Conservation (phyloP, 257 asterid genomes). For the Lavandula angustifolia region DNA sequence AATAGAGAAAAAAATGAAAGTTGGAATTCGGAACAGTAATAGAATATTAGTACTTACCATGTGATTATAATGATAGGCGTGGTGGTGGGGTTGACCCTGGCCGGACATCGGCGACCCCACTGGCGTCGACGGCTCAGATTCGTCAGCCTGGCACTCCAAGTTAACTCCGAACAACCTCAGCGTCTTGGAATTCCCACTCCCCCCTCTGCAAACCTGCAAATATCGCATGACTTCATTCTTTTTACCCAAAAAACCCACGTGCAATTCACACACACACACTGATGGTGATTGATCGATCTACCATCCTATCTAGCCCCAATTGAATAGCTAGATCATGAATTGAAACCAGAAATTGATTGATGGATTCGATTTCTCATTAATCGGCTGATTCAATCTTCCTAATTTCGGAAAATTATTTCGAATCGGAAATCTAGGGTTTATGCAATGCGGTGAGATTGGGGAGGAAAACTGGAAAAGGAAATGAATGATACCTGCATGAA, state of each 20-base stretch:
- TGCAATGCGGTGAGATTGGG: too few relatives aligned
- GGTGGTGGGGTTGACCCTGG: slow-evolving; percentile 40
- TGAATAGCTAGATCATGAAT: too few relatives aligned
- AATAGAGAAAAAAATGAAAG: slow-evolving; percentile 66
- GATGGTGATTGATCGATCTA: too few relatives aligned
- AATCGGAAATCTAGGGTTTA: too few relatives aligned
- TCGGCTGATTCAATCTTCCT: too few relatives aligned
- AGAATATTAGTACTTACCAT: too few relatives aligned
- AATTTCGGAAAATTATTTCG: too few relatives aligned
- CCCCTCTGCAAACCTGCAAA: slow-evolving; percentile 30
- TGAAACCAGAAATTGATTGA: too few relatives aligned
- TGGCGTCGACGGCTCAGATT: slow-evolving; percentile 42
- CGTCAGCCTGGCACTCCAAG: slow-evolving; percentile 65
- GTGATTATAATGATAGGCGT: slow-evolving; percentile 34
- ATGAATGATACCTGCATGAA: slow-evolving; percentile 67
- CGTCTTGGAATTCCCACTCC: slow-evolving; percentile 59
- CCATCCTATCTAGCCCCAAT: too few relatives aligned
- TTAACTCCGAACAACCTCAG: slow-evolving; percentile 90
- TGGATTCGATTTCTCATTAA: too few relatives aligned
- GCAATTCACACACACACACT: too few relatives aligned
- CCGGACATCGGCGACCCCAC: slow-evolving; percentile 52
- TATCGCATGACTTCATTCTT: not conserved
- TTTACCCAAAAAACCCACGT: not conserved
- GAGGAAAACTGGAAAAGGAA: too few relatives aligned
- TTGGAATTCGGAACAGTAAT: slow-evolving; percentile 69